Evolutionary conservation across 2,329 filamentous ascomycete species (phyloP), one percentile per base, ranked within the genome.

Genomic region (Verticillium alfalfae): DNA sequence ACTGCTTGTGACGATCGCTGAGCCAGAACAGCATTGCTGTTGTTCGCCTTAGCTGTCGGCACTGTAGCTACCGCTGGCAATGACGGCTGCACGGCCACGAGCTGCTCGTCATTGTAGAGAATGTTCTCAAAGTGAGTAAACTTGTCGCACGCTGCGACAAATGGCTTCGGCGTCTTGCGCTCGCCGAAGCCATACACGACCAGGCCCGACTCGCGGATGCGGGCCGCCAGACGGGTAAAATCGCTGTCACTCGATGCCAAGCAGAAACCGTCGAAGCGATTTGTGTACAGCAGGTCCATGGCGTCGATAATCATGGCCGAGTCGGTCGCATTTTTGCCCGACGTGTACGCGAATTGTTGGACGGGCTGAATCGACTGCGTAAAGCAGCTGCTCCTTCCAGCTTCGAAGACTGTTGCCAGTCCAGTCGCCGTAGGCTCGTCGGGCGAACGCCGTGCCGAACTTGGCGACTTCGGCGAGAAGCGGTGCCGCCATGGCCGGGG

Each of bases 251-350:
- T 75, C 0, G 59, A 75, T 10, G 18, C 45, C 7, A 52, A 18
- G 45, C 45, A 52, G 18, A 52, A 75, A 16, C 70, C 72, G 39
- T 71, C 68, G 37, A 73, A 73, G 5, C 67, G 67, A 41, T 68
- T 66, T 0, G 72, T 65, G 56, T 75, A 73, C 1, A 76, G 61
- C 12, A 76, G 66, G 60, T 76, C 73, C 73, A 76, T 76, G 36
- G 73, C 73, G 52, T 76, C 73, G 39, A 76, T 75, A 2, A 75
- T 68, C 72, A 75, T 73, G 56, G 73, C 73, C 0, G 69, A 64
- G 54, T 75, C 73, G 1, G 72, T 75, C 1, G 73, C 63, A 52
- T 74, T 76, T 57, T 75, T 75, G n/a, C 72, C 71, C 0, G 63
- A 54, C 0, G 74, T 76, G 52, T 74, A 75, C 2, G 72, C 68